Evolutionary conservation across 78 protist species (phyloP), one percentile per base, ranked within the genome.

Genomic region (Dictyostelium brefeldianum): DNA sequence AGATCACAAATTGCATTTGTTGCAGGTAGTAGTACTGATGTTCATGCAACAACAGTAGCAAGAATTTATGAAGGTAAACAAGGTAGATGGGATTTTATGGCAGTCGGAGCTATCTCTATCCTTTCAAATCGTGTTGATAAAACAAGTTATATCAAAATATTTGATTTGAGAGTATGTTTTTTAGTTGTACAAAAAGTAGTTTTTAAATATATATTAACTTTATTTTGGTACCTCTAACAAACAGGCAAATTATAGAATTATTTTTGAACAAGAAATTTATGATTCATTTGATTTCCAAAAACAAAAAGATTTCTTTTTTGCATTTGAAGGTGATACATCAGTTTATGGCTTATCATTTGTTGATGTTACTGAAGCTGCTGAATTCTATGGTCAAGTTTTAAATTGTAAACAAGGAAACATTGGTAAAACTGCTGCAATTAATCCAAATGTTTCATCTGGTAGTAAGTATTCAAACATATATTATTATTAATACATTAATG

Each of bases 291-390:
- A 81, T 3, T 82, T 48, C 57, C 41, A 70, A 56, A 53, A 70
- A 31, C 56, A n/a, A 53, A 87, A 56, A 47, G 81, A 83, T 12
- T 95, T 89, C 87, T 87, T 95, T 62, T 80, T 90, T 31, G 82
- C 78, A 5, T 95, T 95, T 82, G 97, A 95, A 73, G 91, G 89
- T 78, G 97, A 95, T 51, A 67, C 78, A 1, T 29, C 67, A 47
- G 91, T 95, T 31, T 83, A 46, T 70, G 94, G 94, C 67, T 51
- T 95, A 48, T 95, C 97, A 25, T 95, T 95, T 62, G 97, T 87
- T 29, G 90, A 90, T 54, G 62, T 51, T 5, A 46, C 41, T 15
- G 97, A 95, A 67, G 94, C 97, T 5, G 81, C 46, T 5, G 91
- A 78, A 22, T 91, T 95, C 62, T 43, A 71, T 51, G 83, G 48